phyloP scores from a whole-genome alignment of 345 rosid species.

The Salix arbutifolia region DNA sequence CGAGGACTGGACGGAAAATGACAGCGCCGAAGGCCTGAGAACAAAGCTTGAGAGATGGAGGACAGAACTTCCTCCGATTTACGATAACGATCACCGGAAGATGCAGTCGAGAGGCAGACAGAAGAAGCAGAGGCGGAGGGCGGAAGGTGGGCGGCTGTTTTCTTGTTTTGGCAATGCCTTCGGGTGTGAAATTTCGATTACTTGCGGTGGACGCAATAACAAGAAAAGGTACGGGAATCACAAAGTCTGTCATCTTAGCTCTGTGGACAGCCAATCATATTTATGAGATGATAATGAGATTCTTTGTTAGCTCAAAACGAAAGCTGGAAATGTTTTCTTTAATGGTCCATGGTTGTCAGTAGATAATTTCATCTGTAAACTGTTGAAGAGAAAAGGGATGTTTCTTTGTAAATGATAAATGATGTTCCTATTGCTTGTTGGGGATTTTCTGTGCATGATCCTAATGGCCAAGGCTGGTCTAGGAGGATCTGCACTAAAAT shows the following conservation, averaged over 20 bases:
- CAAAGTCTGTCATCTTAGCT: slow-evolving; percentile 42
- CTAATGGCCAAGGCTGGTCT: background rate
- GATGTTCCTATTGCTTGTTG: background rate
- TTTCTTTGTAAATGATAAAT: background rate
- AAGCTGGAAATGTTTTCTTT: background rate
- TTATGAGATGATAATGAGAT: background rate
- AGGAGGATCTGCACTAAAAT: background rate
- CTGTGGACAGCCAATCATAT: slow-evolving; percentile 29
- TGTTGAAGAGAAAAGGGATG: background rate
- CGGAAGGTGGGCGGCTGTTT: slow-evolving; percentile 43
- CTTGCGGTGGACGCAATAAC: slow-evolving; percentile 58
- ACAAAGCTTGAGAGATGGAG: slow-evolving; percentile 72
- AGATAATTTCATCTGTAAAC: background rate
- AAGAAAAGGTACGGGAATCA: slow-evolving; percentile 34
- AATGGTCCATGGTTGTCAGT: background rate
- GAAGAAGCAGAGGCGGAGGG: slow-evolving; percentile 20
- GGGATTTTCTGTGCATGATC: background rate
- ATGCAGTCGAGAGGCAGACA: slow-evolving; percentile 15
- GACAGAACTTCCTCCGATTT: slow-evolving; percentile 41
- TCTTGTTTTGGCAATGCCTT: slow-evolving; percentile 76
- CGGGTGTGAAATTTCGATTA: slow-evolving; percentile 77
- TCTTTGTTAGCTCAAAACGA: background rate
- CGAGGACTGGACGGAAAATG: slow-evolving; percentile 52
- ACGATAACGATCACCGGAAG: slow-evolving; percentile 20
- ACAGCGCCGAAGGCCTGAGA: slow-evolving; percentile 43